Base-by-base conservation (phyloP, 1,284 basidiomycete species). In the Athelia psychrophila region DNA sequence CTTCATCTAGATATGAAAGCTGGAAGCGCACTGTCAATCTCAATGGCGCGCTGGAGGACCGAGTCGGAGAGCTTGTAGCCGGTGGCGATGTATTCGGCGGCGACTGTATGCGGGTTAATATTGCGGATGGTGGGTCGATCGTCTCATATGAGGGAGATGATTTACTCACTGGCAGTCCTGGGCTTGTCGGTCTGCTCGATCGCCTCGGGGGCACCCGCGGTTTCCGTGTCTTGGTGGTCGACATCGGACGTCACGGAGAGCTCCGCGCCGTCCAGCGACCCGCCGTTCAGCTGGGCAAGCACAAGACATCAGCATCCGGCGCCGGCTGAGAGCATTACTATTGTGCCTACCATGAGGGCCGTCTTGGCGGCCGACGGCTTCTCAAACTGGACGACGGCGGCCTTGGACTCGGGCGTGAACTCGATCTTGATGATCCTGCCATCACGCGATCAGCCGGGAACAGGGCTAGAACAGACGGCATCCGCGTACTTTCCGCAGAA, bases 21-120 rank as follows among this genome's bases (percentile, higher is more conserved):
- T 36, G 45, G 30, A 15, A 10, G 73, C 85, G 60, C 60, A 91
- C 89, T 72, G 71, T 96, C 93, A 48, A 94, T 75, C 54, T 94
- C 91, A 63, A 98, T 97, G 22, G 94, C 92, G 56, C 85, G 84
- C 59, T 89, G 78, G 46, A 97, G 77, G 56, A 94, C 80, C 52
- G 79, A 67, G 65, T 97, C 94, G 20, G 86, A 86, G 36, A 97
- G 79, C 45, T 66, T 65, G 72, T 97, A 97, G 2, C 95, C 95
- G 64, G 81, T 84, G 1, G 91, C 88, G 33, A 98, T 82, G 70
- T 95, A 93, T 68, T 96, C 94, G 35, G 94, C 94, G 19, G 88
- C 88, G 61, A 95, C 91, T 77, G 64, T 60, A 62, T 62, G n/a
- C n/a, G n/a, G n/a, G n/a, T n/a, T n/a, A n/a, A n/a, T n/a, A n/a